Conservation (phyloP, 2,329 filamentous ascomycete species). For the Fusarium subtropicale region DNA sequence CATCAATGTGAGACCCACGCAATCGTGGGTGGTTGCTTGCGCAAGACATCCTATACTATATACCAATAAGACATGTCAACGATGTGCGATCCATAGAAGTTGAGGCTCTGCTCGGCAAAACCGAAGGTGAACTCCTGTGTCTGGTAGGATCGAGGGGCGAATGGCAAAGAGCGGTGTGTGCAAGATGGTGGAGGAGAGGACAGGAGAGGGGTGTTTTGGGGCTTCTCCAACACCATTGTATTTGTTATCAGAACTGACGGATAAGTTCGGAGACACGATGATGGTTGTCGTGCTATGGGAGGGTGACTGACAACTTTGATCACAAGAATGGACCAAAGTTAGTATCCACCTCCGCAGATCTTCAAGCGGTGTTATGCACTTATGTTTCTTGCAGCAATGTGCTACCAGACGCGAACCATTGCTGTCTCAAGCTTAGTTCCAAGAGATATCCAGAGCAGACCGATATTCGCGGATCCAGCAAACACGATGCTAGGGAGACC, state of each 20-base stretch:
- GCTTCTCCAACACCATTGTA: conserved; percentile 24
- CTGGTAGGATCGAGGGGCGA: conserved; percentile 20
- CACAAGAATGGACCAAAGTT: conserved; percentile 18
- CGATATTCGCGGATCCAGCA: conserved; percentile 17
- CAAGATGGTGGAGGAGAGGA: conserved; percentile 39
- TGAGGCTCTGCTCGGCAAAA: conserved; percentile 38
- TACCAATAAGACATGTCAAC: conserved; percentile 9
- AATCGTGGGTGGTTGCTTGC: conserved; percentile 15
- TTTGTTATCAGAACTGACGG: conserved; percentile 23
- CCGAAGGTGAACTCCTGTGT: conserved; percentile 10
- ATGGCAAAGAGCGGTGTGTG: conserved; percentile 46
- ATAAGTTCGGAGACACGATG: conserved; percentile 27
- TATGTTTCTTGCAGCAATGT: conserved; percentile 43
- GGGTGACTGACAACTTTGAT: conserved; percentile 2
- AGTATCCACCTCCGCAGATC: conserved; percentile 32
- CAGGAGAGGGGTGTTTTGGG: conserved; percentile 35
- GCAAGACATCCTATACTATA: background rate
- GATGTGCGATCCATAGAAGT: conserved; percentile 18
- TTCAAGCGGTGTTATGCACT: conserved; percentile 41
- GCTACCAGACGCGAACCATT: conserved; percentile 14
- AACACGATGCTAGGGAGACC: conserved; percentile 10
- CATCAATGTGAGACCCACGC: conserved; percentile 8
- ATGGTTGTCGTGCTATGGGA: conserved; percentile 6
- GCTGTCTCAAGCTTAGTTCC: conserved; percentile 13
- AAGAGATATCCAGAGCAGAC: conserved; percentile 8